Evolutionary conservation across 495 filamentous ascomycete species (phyloP), one percentile per base, ranked within the genome.

Genomic region (Hypoxylon lienhwacheense): DNA sequence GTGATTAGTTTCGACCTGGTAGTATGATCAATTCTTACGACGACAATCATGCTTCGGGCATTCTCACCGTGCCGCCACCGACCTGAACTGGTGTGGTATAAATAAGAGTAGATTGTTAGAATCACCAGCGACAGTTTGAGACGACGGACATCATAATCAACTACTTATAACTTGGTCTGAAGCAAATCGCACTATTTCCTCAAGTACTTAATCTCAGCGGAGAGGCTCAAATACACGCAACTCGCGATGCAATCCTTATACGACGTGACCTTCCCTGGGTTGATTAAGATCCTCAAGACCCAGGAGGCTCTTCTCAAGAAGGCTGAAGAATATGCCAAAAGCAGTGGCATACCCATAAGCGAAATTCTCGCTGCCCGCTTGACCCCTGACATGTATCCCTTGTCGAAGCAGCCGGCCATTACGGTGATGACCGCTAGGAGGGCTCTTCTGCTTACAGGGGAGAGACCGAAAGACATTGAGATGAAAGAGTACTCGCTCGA

Each of bases 341-440:
- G 35, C 20, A 66, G 44, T 17, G 37, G 40, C 29, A 50, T 32
- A 17, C 31, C 52, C 26, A 26, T 63, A 15, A 25, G 19, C 14
- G 49, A 59, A 17, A 31, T 70, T 29, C 28, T 70, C 33, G 14
- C 37, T 0, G 35, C 63, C 16, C 63, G 66, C 2, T 62, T 77
- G 5, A 29, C 26, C 52, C 59, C 64, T 3, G 79, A 81, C 68
- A 81, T 82, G 80, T 67, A 68, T 35, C 65, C 74, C 19, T 55
- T 82, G 15, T 52, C 66, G 36, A 73, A 68, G 63, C 81, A 84
- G 48, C 49, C 82, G 59, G 63, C 70, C 10, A 62, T 67, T 47
- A 60, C 55, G 31, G 62, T 63, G 32, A 53, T 66, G 40, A 62
- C 60, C 0, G 59, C 72, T 39, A 63, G 63, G 22, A 53, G 60